Base-by-base conservation (phyloP, 2,329 filamentous ascomycete genomes). In the Phialophora verrucosa region DNA sequence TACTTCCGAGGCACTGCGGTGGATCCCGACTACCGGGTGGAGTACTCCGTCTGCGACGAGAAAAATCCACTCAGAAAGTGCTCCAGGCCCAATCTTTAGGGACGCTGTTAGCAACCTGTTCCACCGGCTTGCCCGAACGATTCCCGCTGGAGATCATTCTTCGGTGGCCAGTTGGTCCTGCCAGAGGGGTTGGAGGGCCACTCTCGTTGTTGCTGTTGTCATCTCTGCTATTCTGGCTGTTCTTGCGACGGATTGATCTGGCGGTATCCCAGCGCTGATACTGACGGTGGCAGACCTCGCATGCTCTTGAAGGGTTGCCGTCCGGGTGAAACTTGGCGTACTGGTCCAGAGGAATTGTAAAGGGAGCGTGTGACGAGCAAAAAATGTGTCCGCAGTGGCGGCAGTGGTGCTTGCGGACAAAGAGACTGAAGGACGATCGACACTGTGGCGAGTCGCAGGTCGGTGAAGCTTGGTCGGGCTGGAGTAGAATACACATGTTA, bases 321-420 rank as follows among this genome's bases (percentile, higher is more conserved):
- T 86, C 78, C 0, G 87, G 85, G 70, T 89, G 87, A 77, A 88
- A 88, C 63, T 84, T 83, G 17, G 87, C 87, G 64, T 87, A 80
- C 76, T 89, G 87, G 73, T 89, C 86, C 17, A 90, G 84, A 7
- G 84, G 85, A 11, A 89, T 84, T 57, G 79, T 77, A 73, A 84
- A 80, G 54, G 81, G 79, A 58, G 84, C 84, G 78, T 90, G 87
- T 38, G 83, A 80, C 66, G 83, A 82, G 78, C 87, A 90, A 74
- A 88, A 89, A 72, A 90, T 84, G 72, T 88, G 84, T 51, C 87
- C 87, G 71, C 87, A 90, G 72, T 88, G 87, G 65, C 87, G 85
- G 76, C 87, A 90, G 77, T 90, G 87, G 73, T 90, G 87, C 65
- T 87, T 86, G 59, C 87, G 86, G 59, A 84, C 81, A 77, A 87